These are phyloP conservation scores for Wickerhamiella nectarea DNA, from an alignment of 805 yeast genomes.

Conservation along the genomic window DNA sequence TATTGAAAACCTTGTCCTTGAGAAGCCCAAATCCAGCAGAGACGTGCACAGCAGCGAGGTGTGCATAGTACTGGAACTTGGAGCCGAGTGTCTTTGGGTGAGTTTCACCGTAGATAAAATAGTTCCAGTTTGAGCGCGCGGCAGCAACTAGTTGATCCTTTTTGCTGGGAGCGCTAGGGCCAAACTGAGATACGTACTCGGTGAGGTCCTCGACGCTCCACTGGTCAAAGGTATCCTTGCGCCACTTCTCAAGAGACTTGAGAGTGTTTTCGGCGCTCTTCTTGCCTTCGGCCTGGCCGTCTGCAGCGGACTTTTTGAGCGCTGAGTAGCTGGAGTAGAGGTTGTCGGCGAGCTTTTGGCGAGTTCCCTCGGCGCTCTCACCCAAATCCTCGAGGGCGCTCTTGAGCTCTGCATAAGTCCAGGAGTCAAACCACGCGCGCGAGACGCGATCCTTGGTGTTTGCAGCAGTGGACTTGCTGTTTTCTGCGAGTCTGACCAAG, in stretches of 20 bases:
- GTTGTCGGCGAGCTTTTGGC: slow-evolving; percentile 34
- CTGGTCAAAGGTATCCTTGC: slow-evolving; percentile 34
- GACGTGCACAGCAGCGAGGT: slow-evolving; percentile 1
- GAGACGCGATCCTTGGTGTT: slow-evolving; percentile 32
- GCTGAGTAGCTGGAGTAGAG: slow-evolving; percentile 35
- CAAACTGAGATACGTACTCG: slow-evolving; percentile 40
- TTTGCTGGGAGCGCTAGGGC: slow-evolving; percentile 17
- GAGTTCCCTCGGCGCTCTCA: slow-evolving; percentile 29
- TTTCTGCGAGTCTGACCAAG: slow-evolving; percentile 30
- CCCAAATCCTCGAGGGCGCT: slow-evolving; percentile 37
- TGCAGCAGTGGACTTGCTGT: slow-evolving; percentile 29
- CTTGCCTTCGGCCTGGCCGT: slow-evolving; percentile 34
- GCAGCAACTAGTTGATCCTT: slow-evolving; percentile 16
- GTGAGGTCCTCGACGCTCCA: slow-evolving; percentile 44
- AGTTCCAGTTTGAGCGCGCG: slow-evolving; percentile 18
- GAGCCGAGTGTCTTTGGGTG: not conserved
- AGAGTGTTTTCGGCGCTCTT: slow-evolving; percentile 30
- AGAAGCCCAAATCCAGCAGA: not conserved
- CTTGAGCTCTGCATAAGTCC: slow-evolving; percentile 39
- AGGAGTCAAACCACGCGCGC: slow-evolving; percentile 37
- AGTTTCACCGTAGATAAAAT: slow-evolving; percentile 12
- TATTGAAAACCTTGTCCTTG: slow-evolving; percentile 3
- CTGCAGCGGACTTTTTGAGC: slow-evolving; percentile 28
- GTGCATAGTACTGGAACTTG: not conserved
- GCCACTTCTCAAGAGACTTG: slow-evolving; percentile 27